Evolutionary conservation across 2,329 filamentous ascomycete species (phyloP).

Genomic region (Exophiala bonariae): DNA sequence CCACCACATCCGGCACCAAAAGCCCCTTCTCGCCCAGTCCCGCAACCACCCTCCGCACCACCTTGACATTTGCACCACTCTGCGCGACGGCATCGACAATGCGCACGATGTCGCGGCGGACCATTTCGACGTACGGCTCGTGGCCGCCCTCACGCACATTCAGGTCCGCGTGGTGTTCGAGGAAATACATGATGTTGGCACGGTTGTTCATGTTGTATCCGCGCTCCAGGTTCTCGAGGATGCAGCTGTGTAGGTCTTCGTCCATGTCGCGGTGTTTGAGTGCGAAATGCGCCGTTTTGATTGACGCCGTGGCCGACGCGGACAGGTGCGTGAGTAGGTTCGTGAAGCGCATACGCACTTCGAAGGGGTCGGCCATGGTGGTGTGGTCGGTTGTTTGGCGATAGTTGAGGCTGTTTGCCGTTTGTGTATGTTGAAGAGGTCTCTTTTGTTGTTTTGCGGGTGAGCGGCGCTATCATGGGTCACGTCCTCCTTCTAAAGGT

Average conservation of each 20-base stretch:
- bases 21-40: slow-evolving; percentile 70
- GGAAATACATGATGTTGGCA: slow-evolving; percentile 99
- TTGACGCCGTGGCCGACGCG: slow-evolving; percentile 81
- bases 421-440: too few species aligned
- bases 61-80: slow-evolving; percentile 87
- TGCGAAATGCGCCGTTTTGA: slow-evolving; percentile 93
- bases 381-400: slow-evolving; percentile 26
- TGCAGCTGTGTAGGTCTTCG: slow-evolving; percentile 96
- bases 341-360: slow-evolving; percentile 97
- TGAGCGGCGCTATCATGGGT: too few species aligned
- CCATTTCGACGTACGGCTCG: slow-evolving; percentile 84
- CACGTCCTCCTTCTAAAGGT: too few species aligned
- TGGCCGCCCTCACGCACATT: slow-evolving; percentile 70
- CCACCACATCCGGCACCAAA: slow-evolving; percentile 71
- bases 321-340: slow-evolving; percentile 85
- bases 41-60: slow-evolving; percentile 77
- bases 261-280: slow-evolving; percentile 92
- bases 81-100: slow-evolving; percentile 92
- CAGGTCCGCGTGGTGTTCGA: slow-evolving; percentile 90
- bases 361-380: slow-evolving; percentile 83
- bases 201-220: slow-evolving; percentile 89
- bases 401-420: too few species aligned
- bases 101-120: slow-evolving; percentile 86
- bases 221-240: slow-evolving; percentile 87
- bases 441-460: too few species aligned